Conservation (phyloP, 495 filamentous ascomycete genomes). For the Lepidopterella palustris region DNA sequence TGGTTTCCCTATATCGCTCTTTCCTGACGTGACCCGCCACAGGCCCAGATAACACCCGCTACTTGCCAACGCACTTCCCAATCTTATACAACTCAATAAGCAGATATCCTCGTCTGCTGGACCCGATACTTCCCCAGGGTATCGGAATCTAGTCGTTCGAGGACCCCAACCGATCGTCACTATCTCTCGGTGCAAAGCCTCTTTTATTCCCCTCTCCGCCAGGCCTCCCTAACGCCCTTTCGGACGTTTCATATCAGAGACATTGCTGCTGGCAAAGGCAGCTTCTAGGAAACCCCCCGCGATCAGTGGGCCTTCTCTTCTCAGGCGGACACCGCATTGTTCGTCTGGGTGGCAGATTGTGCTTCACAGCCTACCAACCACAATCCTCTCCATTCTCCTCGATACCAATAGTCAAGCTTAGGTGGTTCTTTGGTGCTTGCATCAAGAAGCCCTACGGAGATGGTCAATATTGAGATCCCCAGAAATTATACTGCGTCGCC, state of each 20-base stretch:
- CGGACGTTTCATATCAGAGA: conserved; percentile 41
- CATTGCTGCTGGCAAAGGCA: conserved; percentile 42
- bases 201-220: conserved; percentile 73
- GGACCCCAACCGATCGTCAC: conserved; percentile 60
- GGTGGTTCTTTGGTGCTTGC: conserved; percentile 9
- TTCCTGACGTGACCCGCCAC: conserved; percentile 3
- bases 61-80: conserved; percentile 23
- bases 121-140: conserved; percentile 78
- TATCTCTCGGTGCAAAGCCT: conserved; percentile 79
- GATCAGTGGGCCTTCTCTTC: conserved; percentile 85
- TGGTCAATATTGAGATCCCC: conserved; percentile 76
- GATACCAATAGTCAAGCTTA: conserved; percentile 5
- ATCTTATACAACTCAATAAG: conserved; percentile 35
- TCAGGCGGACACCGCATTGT: conserved; percentile 81
- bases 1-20: not conserved
- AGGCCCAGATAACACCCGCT: conserved; percentile 86
- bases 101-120: conserved; percentile 84
- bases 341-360: conserved; percentile 81
- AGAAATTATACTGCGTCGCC: conserved; percentile 73
- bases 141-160: conserved; percentile 80
- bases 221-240: conserved; percentile 78
- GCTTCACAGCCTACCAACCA: conserved; percentile 44
- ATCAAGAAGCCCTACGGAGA: conserved; percentile 46
- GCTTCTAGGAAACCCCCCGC: conserved; percentile 33
- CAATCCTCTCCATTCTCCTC: not conserved